phyloP scores from a whole-genome alignment of 2,329 filamentous ascomycete species.

The Trichoderma koningii region DNA sequence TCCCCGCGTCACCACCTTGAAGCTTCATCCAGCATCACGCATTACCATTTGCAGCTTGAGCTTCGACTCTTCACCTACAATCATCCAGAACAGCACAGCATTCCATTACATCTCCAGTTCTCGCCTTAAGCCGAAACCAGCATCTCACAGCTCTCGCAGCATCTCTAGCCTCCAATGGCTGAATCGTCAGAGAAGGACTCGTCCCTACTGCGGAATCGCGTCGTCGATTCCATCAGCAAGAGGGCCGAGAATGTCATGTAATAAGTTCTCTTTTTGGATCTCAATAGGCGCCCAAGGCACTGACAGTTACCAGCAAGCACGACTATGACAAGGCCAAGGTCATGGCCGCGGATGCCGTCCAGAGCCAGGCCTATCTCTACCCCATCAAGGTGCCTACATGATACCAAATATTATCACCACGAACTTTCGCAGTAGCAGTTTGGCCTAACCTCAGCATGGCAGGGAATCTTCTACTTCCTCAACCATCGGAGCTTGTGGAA shows the following conservation, averaged over 20 bases:
- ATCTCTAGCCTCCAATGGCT: constrained; percentile 24
- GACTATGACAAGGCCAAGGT: constrained; percentile 69
- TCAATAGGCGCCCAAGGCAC: background rate
- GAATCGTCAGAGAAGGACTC: constrained; percentile 25
- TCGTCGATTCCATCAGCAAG: constrained; percentile 45
- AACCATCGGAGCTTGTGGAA: constrained; percentile 60
- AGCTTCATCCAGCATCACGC: background rate
- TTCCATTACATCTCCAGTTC: constrained; percentile 8
- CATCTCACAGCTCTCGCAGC: no score
- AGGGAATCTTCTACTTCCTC: constrained; percentile 63
- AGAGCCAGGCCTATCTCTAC: constrained; percentile 81
- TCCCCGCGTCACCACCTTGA: background rate
- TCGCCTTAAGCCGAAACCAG: background rate
- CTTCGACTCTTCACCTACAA: background rate
- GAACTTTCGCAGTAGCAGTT: background rate
- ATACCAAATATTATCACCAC: background rate
- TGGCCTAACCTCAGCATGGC: background rate
- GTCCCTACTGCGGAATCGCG: constrained; percentile 36
- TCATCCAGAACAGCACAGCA: background rate
- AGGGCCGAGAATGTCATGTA: constrained; percentile 56
- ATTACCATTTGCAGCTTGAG: background rate
- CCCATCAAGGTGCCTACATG: constrained; percentile 64
- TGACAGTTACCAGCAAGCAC: constrained; percentile 53
- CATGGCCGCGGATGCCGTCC: constrained; percentile 68
- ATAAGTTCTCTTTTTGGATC: background rate